Base-by-base conservation (phyloP, 176 grass and related monocot species). In the Miscanthus lutarioriparius region DNA sequence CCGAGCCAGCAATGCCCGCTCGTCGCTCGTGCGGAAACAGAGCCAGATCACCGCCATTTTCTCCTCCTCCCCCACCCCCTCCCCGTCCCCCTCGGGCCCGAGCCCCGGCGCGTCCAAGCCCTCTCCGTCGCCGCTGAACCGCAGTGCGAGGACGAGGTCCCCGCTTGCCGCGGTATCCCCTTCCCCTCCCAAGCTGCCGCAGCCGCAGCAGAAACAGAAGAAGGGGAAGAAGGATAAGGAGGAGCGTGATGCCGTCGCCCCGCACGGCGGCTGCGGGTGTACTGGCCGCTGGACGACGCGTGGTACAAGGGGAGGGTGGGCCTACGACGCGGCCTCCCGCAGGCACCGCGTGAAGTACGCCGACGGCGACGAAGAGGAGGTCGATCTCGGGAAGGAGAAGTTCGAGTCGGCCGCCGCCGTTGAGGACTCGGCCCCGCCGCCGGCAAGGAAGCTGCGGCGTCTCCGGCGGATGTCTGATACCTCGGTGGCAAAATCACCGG, bases 1-100 rank as follows among this genome's bases (percentile, higher is more conserved):
- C 53, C 80, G 93, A 87, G 85, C 85, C 53, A 98, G 91, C 85
- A 91, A 92, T 58, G 93, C 91, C 89, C 96, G 91, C 53, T 98
- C 96, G 41, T 93, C 96, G 23, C 91, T 98, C 62, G 77, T 94
- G 13, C 87, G 93, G 47, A 90, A 95, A 64, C 96, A 98, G 90
- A 92, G 89, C 83, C 93, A 98, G 83, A 95, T 98, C 85, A 98
- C 96, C 61, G 61, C 87, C 83, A 95, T 98, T 74, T 98, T 98
- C 89, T 80, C 89, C 76, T 76, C 54, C 75, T 83, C 91, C 81
- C 84, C 94, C 2, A 76, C 62, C 7, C 39, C 59, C 0, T 71
- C 85, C 17, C 84, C 76, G 8, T 53, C 62, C 28, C 61, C 85
- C 25, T 45, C 84, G 13, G 81, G 36, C 16, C 64, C 75, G 44